Evolutionary conservation across 768 basidiomycete species (phyloP).

Genomic region (Lactarius sp.): DNA sequence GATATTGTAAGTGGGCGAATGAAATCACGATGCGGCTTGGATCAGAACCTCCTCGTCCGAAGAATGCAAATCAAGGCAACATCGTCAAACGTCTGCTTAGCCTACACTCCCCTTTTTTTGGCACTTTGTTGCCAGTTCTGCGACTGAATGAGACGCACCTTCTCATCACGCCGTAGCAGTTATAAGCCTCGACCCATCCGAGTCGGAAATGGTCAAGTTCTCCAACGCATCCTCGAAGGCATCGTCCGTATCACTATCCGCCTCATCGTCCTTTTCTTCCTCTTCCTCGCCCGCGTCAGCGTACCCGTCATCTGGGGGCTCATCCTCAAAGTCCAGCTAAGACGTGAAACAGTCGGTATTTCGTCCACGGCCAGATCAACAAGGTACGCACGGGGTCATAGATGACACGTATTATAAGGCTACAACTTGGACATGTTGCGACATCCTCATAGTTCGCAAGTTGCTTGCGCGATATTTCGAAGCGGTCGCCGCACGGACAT

Average conservation of each 20-base stretch:
- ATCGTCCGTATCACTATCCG: slow-evolving; percentile 33
- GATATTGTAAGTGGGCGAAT: background rate
- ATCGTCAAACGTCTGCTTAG: background rate
- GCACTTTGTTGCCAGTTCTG: background rate
- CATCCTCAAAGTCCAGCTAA: slow-evolving; percentile 83
- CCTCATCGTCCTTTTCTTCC: slow-evolving; percentile 21
- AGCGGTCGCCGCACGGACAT: slow-evolving; percentile 96
- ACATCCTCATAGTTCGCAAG: slow-evolving; percentile 88
- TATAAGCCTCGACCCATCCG: slow-evolving; percentile 32
- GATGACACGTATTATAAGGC: slow-evolving; percentile 84
- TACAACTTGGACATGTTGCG: slow-evolving; percentile 95
- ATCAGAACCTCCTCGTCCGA: background rate
- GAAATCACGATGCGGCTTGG: background rate
- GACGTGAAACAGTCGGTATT: background rate
- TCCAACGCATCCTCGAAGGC: slow-evolving; percentile 65
- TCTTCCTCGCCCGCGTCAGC: slow-evolving; percentile 30
- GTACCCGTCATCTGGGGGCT: slow-evolving; percentile 47
- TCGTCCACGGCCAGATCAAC: background rate
- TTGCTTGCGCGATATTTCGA: slow-evolving; percentile 87
- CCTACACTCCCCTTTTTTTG: background rate
- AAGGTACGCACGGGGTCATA: slow-evolving; percentile 80
- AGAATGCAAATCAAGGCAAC: background rate
- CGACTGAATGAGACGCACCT: background rate
- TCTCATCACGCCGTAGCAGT: slow-evolving; percentile 28
- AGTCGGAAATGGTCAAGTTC: slow-evolving; percentile 43